phyloP scores from a whole-genome alignment of 306 rosid species.

The Prunus dulcis region DNA sequence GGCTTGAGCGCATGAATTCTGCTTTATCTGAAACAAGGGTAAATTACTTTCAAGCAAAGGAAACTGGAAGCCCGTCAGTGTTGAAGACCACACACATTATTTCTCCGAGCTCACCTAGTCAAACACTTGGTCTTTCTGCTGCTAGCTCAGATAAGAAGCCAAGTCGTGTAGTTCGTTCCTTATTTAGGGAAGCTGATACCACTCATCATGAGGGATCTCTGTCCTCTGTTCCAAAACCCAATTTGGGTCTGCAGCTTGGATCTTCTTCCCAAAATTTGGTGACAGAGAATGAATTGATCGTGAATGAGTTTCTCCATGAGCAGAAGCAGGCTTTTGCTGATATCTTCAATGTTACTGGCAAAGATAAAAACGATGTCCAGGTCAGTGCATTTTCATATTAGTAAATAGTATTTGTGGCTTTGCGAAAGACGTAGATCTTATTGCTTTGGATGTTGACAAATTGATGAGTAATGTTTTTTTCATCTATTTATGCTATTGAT shows the following conservation, averaged over 20 bases:
- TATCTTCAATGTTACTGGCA: conserved; percentile 37
- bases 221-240: conserved; percentile 34
- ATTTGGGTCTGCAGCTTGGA: conserved; percentile 37
- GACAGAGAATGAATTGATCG: conserved; percentile 69
- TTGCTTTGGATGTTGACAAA: background rate
- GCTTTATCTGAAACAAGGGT: conserved; percentile 87
- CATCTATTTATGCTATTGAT: background rate
- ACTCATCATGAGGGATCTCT: conserved; percentile 19
- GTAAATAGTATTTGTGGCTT: background rate
- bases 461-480: background rate
- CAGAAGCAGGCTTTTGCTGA: conserved; percentile 41
- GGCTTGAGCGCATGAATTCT: conserved; percentile 76
- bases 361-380: conserved; percentile 55
- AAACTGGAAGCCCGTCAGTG: conserved; percentile 46
- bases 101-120: conserved; percentile 39
- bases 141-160: conserved; percentile 43
- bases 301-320: conserved; percentile 81
- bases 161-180: conserved; percentile 65
- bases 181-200: conserved; percentile 57
- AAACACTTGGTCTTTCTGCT: conserved; percentile 22
- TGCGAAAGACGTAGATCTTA: background rate
- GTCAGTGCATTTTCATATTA: conserved; percentile 36
- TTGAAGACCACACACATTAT: conserved; percentile 24
- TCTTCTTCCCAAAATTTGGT: conserved; percentile 38
- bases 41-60: conserved; percentile 54